These are phyloP conservation scores for Paratinospora sagittata DNA, from an alignment of 164 flowering plant species.

Conservation along the genomic window DNA sequence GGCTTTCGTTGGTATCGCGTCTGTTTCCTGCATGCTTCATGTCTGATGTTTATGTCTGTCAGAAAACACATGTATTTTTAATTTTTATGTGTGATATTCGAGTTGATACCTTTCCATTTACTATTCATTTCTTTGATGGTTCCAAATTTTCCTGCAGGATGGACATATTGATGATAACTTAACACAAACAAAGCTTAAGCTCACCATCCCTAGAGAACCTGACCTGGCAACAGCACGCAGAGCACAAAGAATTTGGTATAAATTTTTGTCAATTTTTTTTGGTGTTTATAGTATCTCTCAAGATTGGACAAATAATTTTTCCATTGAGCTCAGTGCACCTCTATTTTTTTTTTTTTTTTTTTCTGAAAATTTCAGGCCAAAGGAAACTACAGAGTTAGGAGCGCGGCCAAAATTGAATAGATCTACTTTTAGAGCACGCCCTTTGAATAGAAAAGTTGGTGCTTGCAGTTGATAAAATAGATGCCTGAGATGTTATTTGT, in stretches of 20 bases:
- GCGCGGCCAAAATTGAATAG: conserved; percentile 27
- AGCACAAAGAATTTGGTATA: conserved; percentile 59
- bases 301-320: background rate
- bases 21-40: background rate
- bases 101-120: conserved; percentile 1
- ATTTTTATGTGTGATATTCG: background rate
- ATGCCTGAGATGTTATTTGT: conserved; percentile 1
- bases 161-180: conserved; percentile 24
- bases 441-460: conserved; percentile 82
- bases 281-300: background rate
- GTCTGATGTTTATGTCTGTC: background rate
- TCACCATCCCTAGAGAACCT: conserved; percentile 87
- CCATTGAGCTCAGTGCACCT: background rate
- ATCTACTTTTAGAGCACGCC: conserved; percentile 68
- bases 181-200: conserved; percentile 35
- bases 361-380: conserved; percentile 49
- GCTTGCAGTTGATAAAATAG: background rate
- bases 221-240: conserved; percentile 76
- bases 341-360: background rate
- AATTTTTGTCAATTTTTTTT: background rate
- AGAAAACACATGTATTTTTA: no score
- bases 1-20: background rate
- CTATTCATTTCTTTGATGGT: background rate
- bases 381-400: conserved; percentile 24
- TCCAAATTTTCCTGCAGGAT: conserved; percentile 41